Conservation (phyloP, 192 early-diverging fungal genomes). For the Mortierella hygrophila region DNA sequence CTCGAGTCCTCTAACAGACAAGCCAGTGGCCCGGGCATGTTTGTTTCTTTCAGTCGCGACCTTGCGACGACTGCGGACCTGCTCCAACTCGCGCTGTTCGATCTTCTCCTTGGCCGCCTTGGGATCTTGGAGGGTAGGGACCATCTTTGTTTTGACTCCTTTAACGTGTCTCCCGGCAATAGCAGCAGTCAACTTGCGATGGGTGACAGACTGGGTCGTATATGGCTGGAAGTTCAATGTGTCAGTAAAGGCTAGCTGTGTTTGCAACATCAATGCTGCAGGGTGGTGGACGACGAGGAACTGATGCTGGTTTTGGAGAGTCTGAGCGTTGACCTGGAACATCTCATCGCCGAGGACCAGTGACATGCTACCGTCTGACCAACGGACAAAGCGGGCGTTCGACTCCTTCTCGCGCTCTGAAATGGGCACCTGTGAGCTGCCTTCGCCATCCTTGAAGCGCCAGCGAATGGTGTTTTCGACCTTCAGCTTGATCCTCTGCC, state of each 20-base stretch:
- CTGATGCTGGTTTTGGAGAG: slow-evolving; percentile 65
- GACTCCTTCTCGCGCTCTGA: slow-evolving; percentile 70
- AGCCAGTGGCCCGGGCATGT: slow-evolving; percentile 58
- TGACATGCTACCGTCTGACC: slow-evolving; percentile 83
- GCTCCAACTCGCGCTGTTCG: slow-evolving; percentile 59
- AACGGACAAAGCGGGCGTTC: slow-evolving; percentile 81
- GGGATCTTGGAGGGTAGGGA: slow-evolving; percentile 77
- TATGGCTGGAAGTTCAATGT: slow-evolving; percentile 77
- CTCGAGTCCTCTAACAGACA: slow-evolving; percentile 41
- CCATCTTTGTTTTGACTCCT: slow-evolving; percentile 72
- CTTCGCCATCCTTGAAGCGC: slow-evolving; percentile 64
- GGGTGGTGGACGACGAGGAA: slow-evolving; percentile 73
- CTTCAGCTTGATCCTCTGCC: slow-evolving; percentile 57
- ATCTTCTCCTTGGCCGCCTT: slow-evolving; percentile 70
- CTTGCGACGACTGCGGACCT: slow-evolving; percentile 68
- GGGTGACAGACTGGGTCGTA: slow-evolving; percentile 67
- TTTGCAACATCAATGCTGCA: slow-evolving; percentile 71
- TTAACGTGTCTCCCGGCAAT: slow-evolving; percentile 80
- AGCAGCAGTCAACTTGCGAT: slow-evolving; percentile 73
- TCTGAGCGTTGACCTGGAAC: slow-evolving; percentile 74
- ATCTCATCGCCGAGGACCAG: slow-evolving; percentile 80
- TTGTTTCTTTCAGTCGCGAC: slow-evolving; percentile 66
- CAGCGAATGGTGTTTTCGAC: slow-evolving; percentile 85
- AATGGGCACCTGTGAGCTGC: slow-evolving; percentile 47
- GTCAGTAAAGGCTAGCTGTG: slow-evolving; percentile 70